These are phyloP conservation scores for Suhomyces maxii DNA, from an alignment of 1,139 yeast species.

Conservation along the genomic window DNA sequence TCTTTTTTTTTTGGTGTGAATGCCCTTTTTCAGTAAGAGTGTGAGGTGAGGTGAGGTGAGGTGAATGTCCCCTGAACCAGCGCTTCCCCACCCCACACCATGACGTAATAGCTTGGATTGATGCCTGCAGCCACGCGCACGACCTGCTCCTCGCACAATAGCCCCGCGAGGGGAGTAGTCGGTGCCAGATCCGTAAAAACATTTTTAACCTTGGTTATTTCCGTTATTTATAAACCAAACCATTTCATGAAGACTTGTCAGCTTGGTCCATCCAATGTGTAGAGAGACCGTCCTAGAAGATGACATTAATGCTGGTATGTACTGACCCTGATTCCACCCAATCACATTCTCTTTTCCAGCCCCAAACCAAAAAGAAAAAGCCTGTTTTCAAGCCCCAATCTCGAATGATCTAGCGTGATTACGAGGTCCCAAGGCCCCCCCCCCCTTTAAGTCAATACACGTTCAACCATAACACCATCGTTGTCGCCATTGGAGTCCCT, in stretches of 20 bases:
- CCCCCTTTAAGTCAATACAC: too few species aligned
- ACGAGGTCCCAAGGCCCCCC: too few species aligned
- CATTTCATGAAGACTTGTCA: constrained; percentile 9
- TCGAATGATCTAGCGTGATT: too few species aligned
- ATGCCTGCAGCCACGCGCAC: constrained; percentile 5
- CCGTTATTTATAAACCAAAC: constrained; percentile 5
- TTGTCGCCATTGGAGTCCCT: too few species aligned
- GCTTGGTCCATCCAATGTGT: constrained; percentile 1
- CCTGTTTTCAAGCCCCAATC: too few species aligned
- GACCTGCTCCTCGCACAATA: constrained; percentile 5
- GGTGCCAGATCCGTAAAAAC: constrained; percentile 8
- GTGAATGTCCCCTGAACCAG: not conserved
- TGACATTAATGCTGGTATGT: constrained; percentile 24
- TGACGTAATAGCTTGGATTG: constrained; percentile 4
- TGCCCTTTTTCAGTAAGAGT: too few species aligned
- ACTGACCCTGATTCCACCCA: not conserved
- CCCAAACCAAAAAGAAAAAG: too few species aligned
- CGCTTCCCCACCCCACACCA: constrained; percentile 7
- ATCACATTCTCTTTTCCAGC: too few species aligned
- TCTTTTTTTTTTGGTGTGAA: too few species aligned
- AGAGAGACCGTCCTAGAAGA: constrained; percentile 6
- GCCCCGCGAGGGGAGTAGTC: constrained; percentile 10
- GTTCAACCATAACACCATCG: too few species aligned
- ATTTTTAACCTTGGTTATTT: constrained; percentile 6
- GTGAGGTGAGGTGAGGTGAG: too few species aligned